phyloP scores from a whole-genome alignment of 768 basidiomycete species.

The Psilocybe subaeruginosa region DNA sequence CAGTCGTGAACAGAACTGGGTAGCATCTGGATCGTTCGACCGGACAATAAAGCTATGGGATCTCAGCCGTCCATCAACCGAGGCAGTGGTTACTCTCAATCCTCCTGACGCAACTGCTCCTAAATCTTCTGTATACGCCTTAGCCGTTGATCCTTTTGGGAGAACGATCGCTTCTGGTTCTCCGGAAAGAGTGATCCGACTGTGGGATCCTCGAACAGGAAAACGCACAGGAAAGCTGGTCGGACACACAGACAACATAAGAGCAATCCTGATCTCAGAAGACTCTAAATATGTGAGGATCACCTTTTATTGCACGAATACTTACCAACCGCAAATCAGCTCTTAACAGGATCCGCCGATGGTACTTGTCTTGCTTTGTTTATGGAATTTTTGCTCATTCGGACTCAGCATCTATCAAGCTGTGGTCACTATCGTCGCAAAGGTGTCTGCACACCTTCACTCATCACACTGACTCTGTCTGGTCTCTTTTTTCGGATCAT shows the following conservation, averaged over 20 bases:
- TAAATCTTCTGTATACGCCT: slow-evolving; percentile 77
- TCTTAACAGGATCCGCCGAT: slow-evolving; percentile 87
- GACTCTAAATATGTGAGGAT: slow-evolving; percentile 84
- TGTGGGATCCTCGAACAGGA: slow-evolving; percentile 93
- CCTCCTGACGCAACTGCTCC: slow-evolving; percentile 68
- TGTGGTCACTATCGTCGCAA: slow-evolving; percentile 92
- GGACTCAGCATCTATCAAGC: slow-evolving; percentile 72
- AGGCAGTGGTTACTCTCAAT: slow-evolving; percentile 61
- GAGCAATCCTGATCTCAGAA: slow-evolving; percentile 86
- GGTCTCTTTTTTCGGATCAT: slow-evolving; percentile 89
- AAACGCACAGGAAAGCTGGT: slow-evolving; percentile 84
- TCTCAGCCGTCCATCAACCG: slow-evolving; percentile 47
- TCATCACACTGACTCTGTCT: slow-evolving; percentile 92
- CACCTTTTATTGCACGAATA: slow-evolving; percentile 11
- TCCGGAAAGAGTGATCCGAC: slow-evolving; percentile 85
- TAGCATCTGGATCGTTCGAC: slow-evolving; percentile 95
- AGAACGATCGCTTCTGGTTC: slow-evolving; percentile 85
- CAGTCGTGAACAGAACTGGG: slow-evolving; percentile 83
- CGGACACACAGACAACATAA: slow-evolving; percentile 96
- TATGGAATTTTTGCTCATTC: slow-evolving; percentile 10
- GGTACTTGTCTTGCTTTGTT: slow-evolving; percentile 32
- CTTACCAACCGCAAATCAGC: slow-evolving; percentile 37
- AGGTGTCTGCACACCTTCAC: slow-evolving; percentile 95
- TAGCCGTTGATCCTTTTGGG: slow-evolving; percentile 81
- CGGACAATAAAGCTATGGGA: slow-evolving; percentile 96